A percentile compares a stretch with the other conserved stretches of the same genome.
phyloP scores from a whole-genome alignment of 345 rosid species.

The Theobroma cacao region DNA sequence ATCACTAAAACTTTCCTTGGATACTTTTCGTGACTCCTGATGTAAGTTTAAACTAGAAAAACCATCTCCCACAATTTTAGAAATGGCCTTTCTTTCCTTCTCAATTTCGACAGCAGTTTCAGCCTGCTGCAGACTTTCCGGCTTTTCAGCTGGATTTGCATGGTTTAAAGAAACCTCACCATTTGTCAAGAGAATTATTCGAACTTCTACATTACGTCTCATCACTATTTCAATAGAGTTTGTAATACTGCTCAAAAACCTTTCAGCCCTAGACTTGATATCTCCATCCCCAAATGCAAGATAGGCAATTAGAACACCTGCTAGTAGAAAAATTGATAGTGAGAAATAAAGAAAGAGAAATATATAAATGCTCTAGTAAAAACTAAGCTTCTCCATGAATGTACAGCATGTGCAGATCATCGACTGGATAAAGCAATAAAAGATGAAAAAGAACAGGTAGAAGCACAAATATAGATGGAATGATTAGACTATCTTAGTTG shows the following conservation, averaged over 20 bases:
- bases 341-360: neutral
- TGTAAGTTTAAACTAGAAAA: constrained; percentile 28
- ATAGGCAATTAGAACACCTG: constrained; percentile 81
- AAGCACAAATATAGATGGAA: neutral
- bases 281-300: constrained; percentile 64
- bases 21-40: constrained; percentile 36
- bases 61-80: constrained; percentile 24
- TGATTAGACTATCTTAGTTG: neutral
- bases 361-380: neutral
- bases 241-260: constrained; percentile 91
- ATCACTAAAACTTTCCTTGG: constrained; percentile 39
- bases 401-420: neutral
- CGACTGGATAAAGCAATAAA: neutral
- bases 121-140: constrained; percentile 25
- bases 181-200: constrained; percentile 65
- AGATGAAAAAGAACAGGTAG: neutral
- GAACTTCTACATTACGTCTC: constrained; percentile 78
- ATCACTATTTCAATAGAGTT: constrained; percentile 86
- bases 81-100: constrained; percentile 35
- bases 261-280: constrained; percentile 80
- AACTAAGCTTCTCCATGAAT: neutral
- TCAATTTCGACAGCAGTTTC: constrained; percentile 30
- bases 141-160: constrained; percentile 21
- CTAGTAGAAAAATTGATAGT: constrained; percentile 19
- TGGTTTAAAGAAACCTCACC: constrained; percentile 36